phyloP scores from a whole-genome alignment of 116 monocot genomes.

The Phalaenopsis hybrid region DNA sequence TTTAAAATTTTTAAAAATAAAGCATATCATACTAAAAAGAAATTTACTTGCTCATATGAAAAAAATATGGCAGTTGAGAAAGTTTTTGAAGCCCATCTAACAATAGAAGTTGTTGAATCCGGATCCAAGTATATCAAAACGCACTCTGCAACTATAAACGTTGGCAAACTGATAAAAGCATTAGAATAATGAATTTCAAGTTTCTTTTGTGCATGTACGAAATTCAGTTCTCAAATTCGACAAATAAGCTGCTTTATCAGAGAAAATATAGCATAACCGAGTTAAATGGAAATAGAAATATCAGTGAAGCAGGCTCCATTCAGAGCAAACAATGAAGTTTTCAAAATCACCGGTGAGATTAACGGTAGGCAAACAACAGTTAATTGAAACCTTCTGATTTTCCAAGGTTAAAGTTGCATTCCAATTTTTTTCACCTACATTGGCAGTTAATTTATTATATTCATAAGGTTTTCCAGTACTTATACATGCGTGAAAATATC shows the following conservation, averaged over 20 bases:
- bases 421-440: neutral
- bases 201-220: neutral
- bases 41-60: slow-evolving; percentile 77
- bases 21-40: neutral
- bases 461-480: neutral
- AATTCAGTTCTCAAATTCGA: neutral
- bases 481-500: neutral
- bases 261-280: neutral
- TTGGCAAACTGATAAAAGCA: slow-evolving; percentile 79
- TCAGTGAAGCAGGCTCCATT: neutral
- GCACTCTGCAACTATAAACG: slow-evolving; percentile 96
- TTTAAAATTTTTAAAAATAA: neutral
- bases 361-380: neutral
- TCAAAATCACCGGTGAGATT: neutral
- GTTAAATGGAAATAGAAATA: neutral
- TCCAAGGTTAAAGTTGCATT: neutral
- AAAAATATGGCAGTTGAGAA: slow-evolving; percentile 81
- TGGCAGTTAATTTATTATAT: neutral
- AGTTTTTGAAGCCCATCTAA: slow-evolving; percentile 67
- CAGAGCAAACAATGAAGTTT: neutral
- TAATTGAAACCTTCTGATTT: neutral
- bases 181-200: slow-evolving; percentile 23
- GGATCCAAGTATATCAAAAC: slow-evolving; percentile 95
- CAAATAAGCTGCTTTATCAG: neutral
- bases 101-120: slow-evolving; percentile 54